Evolutionary conservation across 768 basidiomycete genomes (phyloP).

Genomic region (Chalciporus sphaerocephalus): DNA sequence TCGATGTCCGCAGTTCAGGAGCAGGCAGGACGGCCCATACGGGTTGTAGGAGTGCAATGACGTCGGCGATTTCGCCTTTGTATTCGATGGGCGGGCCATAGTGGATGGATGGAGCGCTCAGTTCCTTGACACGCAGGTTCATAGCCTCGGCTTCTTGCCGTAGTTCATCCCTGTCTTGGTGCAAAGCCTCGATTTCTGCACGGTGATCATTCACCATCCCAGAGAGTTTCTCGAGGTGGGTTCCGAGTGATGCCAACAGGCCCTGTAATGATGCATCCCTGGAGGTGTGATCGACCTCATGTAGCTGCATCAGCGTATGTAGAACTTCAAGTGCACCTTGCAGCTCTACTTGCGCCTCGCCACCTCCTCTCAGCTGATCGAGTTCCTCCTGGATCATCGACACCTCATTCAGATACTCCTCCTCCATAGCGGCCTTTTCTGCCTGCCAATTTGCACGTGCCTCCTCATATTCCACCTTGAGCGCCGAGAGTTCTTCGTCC

Average conservation of each 20-base stretch:
- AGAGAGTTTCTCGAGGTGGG: slow-evolving; percentile 50
- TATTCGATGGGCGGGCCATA: slow-evolving; percentile 28
- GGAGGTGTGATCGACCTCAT: slow-evolving; percentile 50
- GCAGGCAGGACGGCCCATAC: slow-evolving; percentile 83
- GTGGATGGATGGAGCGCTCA: slow-evolving; percentile 20
- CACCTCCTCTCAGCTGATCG: slow-evolving; percentile 39
- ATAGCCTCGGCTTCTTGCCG: slow-evolving; percentile 38
- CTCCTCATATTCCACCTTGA: slow-evolving; percentile 39
- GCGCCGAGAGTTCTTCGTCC: slow-evolving; percentile 34
- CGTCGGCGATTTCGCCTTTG: slow-evolving; percentile 46
- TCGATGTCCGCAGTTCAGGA: slow-evolving; percentile 72
- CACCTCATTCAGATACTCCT: slow-evolving; percentile 47
- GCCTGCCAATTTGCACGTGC: slow-evolving; percentile 49
- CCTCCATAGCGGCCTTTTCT: slow-evolving; percentile 46
- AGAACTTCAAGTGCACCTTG: slow-evolving; percentile 47
- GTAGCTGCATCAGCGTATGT: slow-evolving; percentile 48
- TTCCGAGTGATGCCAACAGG: slow-evolving; percentile 44
- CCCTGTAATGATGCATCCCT: slow-evolving; percentile 48
- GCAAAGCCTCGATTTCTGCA: slow-evolving; percentile 51
- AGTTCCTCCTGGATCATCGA: slow-evolving; percentile 45
- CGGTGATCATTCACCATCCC: slow-evolving; percentile 44
- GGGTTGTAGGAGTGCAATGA: slow-evolving; percentile 61
- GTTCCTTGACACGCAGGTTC: slow-evolving; percentile 36
- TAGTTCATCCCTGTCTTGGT: slow-evolving; percentile 49
- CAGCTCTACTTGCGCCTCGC: slow-evolving; percentile 44